Evolutionary conservation across 2,329 filamentous ascomycete species (phyloP), one percentile per base, ranked within the genome.

Genomic region (Fusarium ramigenum): DNA sequence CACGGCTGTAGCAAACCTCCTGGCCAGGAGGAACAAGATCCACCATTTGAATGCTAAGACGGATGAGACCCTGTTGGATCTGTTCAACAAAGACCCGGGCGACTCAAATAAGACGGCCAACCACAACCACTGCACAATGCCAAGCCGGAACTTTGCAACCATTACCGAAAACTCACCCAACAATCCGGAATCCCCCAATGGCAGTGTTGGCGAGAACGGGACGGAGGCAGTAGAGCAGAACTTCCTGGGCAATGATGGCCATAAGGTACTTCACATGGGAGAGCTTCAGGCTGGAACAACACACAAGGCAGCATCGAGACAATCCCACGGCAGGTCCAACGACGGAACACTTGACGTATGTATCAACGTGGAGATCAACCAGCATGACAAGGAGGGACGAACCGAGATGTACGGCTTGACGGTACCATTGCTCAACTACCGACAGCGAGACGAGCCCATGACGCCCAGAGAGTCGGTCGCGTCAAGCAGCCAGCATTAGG

Each of bases 131-230:
- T 93, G 94, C 70, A 98, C 95, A 16, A 98, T 98, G 82, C 90
- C 97, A 5, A 95, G 94, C 74, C 91, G 96, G 30, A 99, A 99
- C 81, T 99, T 94, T 87, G 96, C 96, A 78, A 92, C 93, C 46
- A 91, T 99, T 68, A 93, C 93, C 23, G 93, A 97, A 81, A 98
- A 97, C 82, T 90, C 91, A n/a, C 93, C 88, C 52, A 85, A 86
- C 77, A 87, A 86, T 62, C 47, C 56, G 5, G 77, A 46, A 52
- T 78, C 43, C 11, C 43, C 66, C 19, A 79, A 80, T 37, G 77
- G 75, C 74, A 71, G 77, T 25, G 61, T 79, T 30, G 49, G 42
- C 9, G 67, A 66, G 30, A 66, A 47, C n/a, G 75, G 76, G 40
- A 61, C 60, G 9, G 73, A 74, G 30, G 66, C 53, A 10, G 63